Evolutionary conservation across 805 yeast genomes (phyloP).

Genomic region (Candida vartiovaarae): DNA sequence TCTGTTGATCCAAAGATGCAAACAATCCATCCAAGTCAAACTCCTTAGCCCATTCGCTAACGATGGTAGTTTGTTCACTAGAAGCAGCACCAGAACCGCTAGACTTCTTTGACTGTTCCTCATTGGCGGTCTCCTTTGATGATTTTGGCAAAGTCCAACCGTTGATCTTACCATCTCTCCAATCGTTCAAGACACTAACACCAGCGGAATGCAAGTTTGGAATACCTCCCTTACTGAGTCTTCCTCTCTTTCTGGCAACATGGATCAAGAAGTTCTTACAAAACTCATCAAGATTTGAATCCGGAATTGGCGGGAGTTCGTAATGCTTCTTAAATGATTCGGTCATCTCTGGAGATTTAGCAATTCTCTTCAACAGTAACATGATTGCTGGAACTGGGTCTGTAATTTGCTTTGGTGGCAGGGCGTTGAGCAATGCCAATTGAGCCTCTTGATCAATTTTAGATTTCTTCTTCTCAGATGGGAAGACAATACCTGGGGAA

Average conservation of each 20-base stretch:
- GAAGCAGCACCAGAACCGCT: constrained; percentile 30
- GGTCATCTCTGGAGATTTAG: constrained; percentile 71
- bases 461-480: constrained; percentile 47
- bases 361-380: constrained; percentile 65
- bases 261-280: constrained; percentile 85
- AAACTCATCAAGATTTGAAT: constrained; percentile 64
- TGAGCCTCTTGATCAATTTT: constrained; percentile 78
- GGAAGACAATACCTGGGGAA: constrained; percentile 98
- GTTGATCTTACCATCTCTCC: constrained; percentile 93
- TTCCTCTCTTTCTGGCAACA: constrained; percentile 87
- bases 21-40: constrained; percentile 86
- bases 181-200: constrained; percentile 73
- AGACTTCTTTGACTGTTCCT: constrained; percentile 21
- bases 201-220: constrained; percentile 89
- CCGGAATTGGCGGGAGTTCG: constrained; percentile 73
- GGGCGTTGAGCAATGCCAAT: constrained; percentile 77
- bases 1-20: constrained; percentile 29
- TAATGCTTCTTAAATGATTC: constrained; percentile 68
- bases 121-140: constrained; percentile 34
- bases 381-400: constrained; percentile 84
- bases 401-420: constrained; percentile 76
- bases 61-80: constrained; percentile 60
- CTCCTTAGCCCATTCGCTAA: constrained; percentile 87
- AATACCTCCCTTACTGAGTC: constrained; percentile 87
- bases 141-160: constrained; percentile 84